Percentiles rank a stretch among this genome's conserved stretches.
Evolutionary conservation across 345 rosid species (phyloP).

Genomic region (Gossypium turneri): DNA sequence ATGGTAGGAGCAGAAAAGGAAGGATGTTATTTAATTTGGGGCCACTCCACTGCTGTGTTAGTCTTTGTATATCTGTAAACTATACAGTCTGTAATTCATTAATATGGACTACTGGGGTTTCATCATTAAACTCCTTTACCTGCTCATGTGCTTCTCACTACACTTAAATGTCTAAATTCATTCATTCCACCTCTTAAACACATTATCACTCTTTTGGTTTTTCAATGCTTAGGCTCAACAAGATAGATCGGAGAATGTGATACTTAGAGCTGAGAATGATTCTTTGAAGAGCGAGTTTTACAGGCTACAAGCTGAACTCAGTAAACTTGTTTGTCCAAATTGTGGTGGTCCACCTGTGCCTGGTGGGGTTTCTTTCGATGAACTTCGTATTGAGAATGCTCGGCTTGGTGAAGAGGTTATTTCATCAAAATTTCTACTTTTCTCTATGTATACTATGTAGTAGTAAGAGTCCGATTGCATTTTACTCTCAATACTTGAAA

Average conservation of each 20-base stretch:
- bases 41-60: constrained; percentile 3
- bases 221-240: constrained; percentile 65
- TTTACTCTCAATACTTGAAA: too few relatives aligned
- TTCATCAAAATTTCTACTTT: background rate
- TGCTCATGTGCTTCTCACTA: constrained; percentile 10
- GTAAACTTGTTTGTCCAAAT: constrained; percentile 60
- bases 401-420: constrained; percentile 82
- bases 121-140: constrained; percentile 29
- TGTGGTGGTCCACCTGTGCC: constrained; percentile 76
- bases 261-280: constrained; percentile 81
- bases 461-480: too few relatives aligned
- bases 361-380: constrained; percentile 66
- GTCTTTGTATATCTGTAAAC: background rate
- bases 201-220: background rate
- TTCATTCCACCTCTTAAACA: too few relatives aligned
- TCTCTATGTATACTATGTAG: background rate
- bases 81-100: constrained; percentile 19
- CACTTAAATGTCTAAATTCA: too few relatives aligned
- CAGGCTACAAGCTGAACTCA: constrained; percentile 67
- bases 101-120: constrained; percentile 15
- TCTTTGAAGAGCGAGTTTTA: constrained; percentile 64
- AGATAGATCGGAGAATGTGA: constrained; percentile 69
- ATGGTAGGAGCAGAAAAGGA: constrained; percentile 9
- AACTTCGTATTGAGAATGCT: constrained; percentile 77
- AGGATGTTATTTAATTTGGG: constrained; percentile 30